Evolutionary conservation across 202 grass and related monocot genomes (phyloP).

Genomic region (Digitaria exilis): DNA sequence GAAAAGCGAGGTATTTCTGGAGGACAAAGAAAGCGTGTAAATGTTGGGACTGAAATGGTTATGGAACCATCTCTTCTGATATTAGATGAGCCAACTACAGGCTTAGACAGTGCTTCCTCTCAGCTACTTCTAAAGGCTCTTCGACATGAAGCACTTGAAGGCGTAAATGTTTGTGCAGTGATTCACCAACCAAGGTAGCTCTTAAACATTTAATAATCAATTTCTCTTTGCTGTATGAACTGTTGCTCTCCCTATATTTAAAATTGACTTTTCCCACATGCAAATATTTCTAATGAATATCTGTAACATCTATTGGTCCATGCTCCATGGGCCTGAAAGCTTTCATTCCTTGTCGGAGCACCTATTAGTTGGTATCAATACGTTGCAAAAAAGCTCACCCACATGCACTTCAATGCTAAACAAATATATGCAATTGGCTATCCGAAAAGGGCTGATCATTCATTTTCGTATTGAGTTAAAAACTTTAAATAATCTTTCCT

Average conservation of each 20-base stretch:
- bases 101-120: slow-evolving; percentile 88
- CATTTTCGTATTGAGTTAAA: neutral
- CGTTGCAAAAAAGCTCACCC: slow-evolving; percentile 1
- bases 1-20: slow-evolving; percentile 87
- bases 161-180: slow-evolving; percentile 74
- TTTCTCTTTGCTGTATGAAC: slow-evolving; percentile 27
- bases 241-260: slow-evolving; percentile 17
- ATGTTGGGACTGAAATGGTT: slow-evolving; percentile 88
- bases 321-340: neutral
- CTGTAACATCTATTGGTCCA: slow-evolving; percentile 27
- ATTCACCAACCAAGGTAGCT: slow-evolving; percentile 83
- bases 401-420: slow-evolving; percentile 2
- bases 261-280: neutral
- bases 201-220: slow-evolving; percentile 9
- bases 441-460: neutral
- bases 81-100: slow-evolving; percentile 87
- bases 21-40: slow-evolving; percentile 84
- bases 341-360: slow-evolving; percentile 13
- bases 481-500: slow-evolving; percentile 4
- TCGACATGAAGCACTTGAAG: slow-evolving; percentile 75
- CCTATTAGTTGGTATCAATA: slow-evolving; percentile 11
- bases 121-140: slow-evolving; percentile 75
- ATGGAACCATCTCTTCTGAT: slow-evolving; percentile 92
- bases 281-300: slow-evolving; percentile 12
- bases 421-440: neutral